phyloP scores from a whole-genome alignment of 805 yeast genomes.

The Candida loeiensis region DNA sequence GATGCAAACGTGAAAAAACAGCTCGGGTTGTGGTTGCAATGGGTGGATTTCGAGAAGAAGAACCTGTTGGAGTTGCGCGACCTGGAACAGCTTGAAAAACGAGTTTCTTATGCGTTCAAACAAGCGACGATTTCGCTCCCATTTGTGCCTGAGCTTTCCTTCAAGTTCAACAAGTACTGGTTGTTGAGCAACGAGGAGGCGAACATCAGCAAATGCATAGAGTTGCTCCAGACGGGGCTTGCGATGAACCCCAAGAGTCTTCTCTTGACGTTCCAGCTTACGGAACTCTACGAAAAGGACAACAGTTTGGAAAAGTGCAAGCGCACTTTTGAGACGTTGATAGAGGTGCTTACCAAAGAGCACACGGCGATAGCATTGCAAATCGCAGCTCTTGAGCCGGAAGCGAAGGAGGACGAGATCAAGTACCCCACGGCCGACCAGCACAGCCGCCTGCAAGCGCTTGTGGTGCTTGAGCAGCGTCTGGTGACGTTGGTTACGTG shows the following conservation, averaged over 20 bases:
- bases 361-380: slow-evolving; percentile 25
- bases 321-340: slow-evolving; percentile 47
- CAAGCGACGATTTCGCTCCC: slow-evolving; percentile 62
- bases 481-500: slow-evolving; percentile 48
- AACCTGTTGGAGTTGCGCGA: slow-evolving; percentile 64
- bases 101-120: slow-evolving; percentile 69
- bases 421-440: slow-evolving; percentile 15
- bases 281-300: slow-evolving; percentile 66
- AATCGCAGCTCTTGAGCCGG: slow-evolving; percentile 20
- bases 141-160: slow-evolving; percentile 77
- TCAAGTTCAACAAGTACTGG: slow-evolving; percentile 47
- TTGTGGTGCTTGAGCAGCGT: slow-evolving; percentile 21
- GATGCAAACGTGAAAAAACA: slow-evolving; percentile 36
- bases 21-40: slow-evolving; percentile 57
- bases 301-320: slow-evolving; percentile 49
- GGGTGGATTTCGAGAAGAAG: slow-evolving; percentile 77
- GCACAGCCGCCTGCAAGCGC: slow-evolving; percentile 14
- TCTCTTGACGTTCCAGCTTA: slow-evolving; percentile 59
- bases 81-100: slow-evolving; percentile 40
- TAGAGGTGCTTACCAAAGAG: slow-evolving; percentile 41
- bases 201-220: slow-evolving; percentile 39
- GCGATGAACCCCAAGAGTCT: slow-evolving; percentile 67
- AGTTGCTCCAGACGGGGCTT: slow-evolving; percentile 52
- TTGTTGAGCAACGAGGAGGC: slow-evolving; percentile 33
- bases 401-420: slow-evolving; percentile 10